Evolutionary conservation across 1,284 basidiomycete species (phyloP), one percentile per base, ranked within the genome.

Genomic region (Rhodotorula sp.): DNA sequence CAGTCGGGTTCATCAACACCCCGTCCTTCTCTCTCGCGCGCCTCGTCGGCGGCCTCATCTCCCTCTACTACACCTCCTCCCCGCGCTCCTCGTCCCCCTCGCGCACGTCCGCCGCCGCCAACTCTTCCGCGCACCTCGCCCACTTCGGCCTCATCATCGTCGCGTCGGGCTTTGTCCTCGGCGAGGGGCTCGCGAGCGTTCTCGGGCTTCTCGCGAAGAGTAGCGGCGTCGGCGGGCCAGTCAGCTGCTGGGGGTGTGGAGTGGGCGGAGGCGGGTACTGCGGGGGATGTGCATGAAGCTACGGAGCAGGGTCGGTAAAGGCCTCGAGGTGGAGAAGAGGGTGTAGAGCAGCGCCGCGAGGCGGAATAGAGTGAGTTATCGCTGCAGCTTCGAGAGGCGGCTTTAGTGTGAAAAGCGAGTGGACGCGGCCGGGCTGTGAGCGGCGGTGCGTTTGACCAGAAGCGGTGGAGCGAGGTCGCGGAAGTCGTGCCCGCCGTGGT

Each of bases 11-110:
- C 83, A 85, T 97, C 80, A 98, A 97, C 80, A 94, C 94, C 2
- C 95, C 96, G 8, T 92, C 91, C 13, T 98, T 98, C 83, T 93
- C 92, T 9, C 86, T 98, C 64, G 94, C 95, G 1, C 88, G 95
- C 61, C 85, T 98, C 39, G 86, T 97, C 61, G 96, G 96, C 50
- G 96, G 95, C 3, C 80, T 92, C 75, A 83, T 91, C 75, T 92
- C 94, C n/a, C 63, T 72, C 73, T 87, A 90, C 80, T 88, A 89
- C 82, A 85, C 87, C 80, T 32, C 83, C 37, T 84, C 84, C 48
- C 25, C 60, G 34, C 57, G 81, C 84, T 75, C 51, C 66, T 46
- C 67, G 0, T 46, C 67, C 80, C 88, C 89, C 82, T 84, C 87
- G n/a, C n/a, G n/a, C 80, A 36, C 48, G 8, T 22, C 48, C 41